Base-by-base conservation (phyloP, 2,329 filamentous ascomycete genomes). In the Hymenoscyphus repandus region DNA sequence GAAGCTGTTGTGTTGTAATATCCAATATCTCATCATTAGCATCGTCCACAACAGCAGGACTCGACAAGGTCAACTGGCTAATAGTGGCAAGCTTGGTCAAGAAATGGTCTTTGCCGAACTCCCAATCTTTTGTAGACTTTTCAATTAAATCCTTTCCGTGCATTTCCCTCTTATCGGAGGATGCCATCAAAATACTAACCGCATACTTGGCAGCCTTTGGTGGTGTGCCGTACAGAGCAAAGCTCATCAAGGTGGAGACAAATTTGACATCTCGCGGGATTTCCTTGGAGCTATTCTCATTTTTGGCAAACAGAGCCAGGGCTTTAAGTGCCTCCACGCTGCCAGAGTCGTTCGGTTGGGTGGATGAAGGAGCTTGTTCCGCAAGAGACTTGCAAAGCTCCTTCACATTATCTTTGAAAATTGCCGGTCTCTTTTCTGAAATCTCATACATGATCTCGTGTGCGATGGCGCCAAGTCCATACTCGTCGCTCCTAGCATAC, bases 321-420 rank as follows among this genome's bases (percentile, higher is more conserved):
- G 95, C 92, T 66, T 95, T 96, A 52, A 99, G 75, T 1, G 92
- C 92, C 62, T 96, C 89, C 11, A 93, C 88, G n/a, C 88, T 85
- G 2, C 80, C 77, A 1, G 81, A 69, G 47, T 92, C 86, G 55
- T 91, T 91, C 1, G 77, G 65, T 47, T 79, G 80, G 15, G 75
- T 81, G 17, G 80, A 75, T 3, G 81, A 83, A 0, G 93, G 93
- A 1, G 88, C 86, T 62, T 91, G 85, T 22, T 88, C 81, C 57
- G 90, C 82, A 15, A 99, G 78, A 52, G 90, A 85, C 64, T 88
- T 90, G 71, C 91, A 96, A 42, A 99, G 80, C 55, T 95, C 90
- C 54, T 90, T 88, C 5, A 96, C 87, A 59, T 97, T 92, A 1
- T 89, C 88, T 64, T 93, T 92, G 72, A 99, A 90, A 7, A 97